phyloP scores from a whole-genome alignment of 179 eudicot species.

The Silene vulgaris region DNA sequence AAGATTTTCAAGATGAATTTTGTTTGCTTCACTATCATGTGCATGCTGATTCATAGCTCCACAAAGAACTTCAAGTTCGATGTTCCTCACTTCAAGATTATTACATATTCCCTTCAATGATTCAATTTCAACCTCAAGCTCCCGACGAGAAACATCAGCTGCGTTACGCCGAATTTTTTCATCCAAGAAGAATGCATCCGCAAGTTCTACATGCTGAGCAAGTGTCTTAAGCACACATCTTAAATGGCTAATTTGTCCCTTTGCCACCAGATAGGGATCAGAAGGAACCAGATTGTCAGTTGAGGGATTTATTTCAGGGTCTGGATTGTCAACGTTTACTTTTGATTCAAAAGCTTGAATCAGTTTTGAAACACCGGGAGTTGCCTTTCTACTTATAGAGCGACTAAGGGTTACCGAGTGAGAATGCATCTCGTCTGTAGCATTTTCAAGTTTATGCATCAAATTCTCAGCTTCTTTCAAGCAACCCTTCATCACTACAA shows the following conservation, averaged over 20 bases:
- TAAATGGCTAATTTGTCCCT: conserved; percentile 39
- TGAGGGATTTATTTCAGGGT: conserved; percentile 29
- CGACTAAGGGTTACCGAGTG: conserved; percentile 40
- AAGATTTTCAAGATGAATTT: conserved; percentile 40
- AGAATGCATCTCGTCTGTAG: conserved; percentile 55
- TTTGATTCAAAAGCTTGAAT: conserved; percentile 90
- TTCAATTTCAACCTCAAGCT: conserved; percentile 49
- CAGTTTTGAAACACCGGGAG: conserved; percentile 68
- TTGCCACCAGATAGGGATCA: conserved; percentile 38
- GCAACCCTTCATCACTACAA: conserved; percentile 40
- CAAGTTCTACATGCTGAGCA: conserved; percentile 41
- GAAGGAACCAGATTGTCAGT: conserved; percentile 34
- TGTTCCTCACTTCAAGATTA: conserved; percentile 48
- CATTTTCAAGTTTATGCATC: conserved; percentile 51
- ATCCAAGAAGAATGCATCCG: conserved; percentile 36
- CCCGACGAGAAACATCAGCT: conserved; percentile 36
- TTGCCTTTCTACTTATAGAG: conserved; percentile 39
- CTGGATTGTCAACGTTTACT: conserved; percentile 42
- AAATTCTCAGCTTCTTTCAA: conserved; percentile 47
- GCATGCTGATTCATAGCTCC: conserved; percentile 54
- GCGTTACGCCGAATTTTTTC: conserved; percentile 35
- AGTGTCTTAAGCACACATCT: conserved; percentile 44
- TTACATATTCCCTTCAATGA: conserved; percentile 40
- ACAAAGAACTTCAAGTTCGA: conserved; percentile 63
- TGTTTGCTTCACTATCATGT: conserved; percentile 44